A percentile compares a stretch with the other conserved stretches of the same genome.
Conservation (phyloP, 2,329 filamentous ascomycete genomes). For the Venturia asperata region DNA sequence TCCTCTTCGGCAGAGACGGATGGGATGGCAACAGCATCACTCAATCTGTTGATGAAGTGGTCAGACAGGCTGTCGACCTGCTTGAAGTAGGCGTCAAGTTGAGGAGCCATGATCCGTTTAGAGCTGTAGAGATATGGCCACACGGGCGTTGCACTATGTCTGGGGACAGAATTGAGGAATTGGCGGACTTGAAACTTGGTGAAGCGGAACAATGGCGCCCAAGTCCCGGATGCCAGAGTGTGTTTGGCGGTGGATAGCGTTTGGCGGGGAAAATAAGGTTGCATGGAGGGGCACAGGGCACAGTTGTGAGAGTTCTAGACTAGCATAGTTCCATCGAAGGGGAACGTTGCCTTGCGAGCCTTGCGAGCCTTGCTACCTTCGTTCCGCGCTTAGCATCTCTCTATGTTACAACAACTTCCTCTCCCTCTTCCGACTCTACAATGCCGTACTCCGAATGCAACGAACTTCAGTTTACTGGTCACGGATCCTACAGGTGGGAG, state of each 20-base stretch:
- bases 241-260: background rate
- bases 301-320: background rate
- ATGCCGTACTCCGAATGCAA: too few relatives aligned
- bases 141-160: background rate
- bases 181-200: background rate
- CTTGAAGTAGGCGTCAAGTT: constrained; percentile 87
- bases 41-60: constrained; percentile 81
- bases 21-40: constrained; percentile 90
- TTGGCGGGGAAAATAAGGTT: background rate
- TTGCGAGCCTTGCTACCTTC: too few relatives aligned
- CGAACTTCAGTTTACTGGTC: background rate
- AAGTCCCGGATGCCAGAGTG: background rate
- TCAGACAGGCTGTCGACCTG: constrained; percentile 76
- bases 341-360: background rate
- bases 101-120: constrained; percentile 73
- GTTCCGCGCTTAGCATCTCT: background rate
- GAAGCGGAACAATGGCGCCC: background rate
- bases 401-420: background rate
- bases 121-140: constrained; percentile 45
- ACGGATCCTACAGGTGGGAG: background rate
- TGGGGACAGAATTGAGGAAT: background rate
- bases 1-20: constrained; percentile 90
- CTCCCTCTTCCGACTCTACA: background rate
- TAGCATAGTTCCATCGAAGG: background rate
- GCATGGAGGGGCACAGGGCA: background rate